These are phyloP conservation scores for Pythium sp. DNA, from an alignment of 352 stramenopile genomes.

Conservation along the genomic window DNA sequence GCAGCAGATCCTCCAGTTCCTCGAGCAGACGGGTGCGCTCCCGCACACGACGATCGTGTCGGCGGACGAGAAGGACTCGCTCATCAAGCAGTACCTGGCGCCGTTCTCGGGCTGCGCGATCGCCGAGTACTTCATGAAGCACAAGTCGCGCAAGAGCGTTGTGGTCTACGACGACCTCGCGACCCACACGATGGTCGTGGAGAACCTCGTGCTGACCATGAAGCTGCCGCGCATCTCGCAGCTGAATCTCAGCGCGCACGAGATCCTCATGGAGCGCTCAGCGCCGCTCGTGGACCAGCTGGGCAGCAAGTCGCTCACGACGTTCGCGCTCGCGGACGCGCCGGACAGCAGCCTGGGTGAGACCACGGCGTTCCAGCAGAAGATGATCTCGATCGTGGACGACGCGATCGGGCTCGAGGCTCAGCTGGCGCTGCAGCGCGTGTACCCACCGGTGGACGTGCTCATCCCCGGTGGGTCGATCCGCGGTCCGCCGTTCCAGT, in stretches of 20 bases:
- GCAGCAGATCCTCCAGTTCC: conserved; percentile 60
- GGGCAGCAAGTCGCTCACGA: conserved; percentile 51
- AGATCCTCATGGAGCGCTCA: conserved; percentile 77
- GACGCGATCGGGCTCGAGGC: conserved; percentile 58
- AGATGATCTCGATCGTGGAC: conserved; percentile 68
- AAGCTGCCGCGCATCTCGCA: conserved; percentile 55
- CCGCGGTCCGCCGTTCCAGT: conserved; percentile 74
- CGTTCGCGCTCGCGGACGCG: conserved; percentile 63
- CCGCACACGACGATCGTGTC: conserved; percentile 67
- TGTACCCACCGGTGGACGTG: conserved; percentile 76
- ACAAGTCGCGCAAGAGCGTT: conserved; percentile 48
- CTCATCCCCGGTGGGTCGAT: conserved; percentile 58
- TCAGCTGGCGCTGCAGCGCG: conserved; percentile 38
- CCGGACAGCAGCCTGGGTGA: conserved; percentile 46
- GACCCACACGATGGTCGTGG: conserved; percentile 67
- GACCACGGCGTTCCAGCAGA: conserved; percentile 59
- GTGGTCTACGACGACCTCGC: conserved; percentile 82
- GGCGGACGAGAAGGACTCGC: conserved; percentile 58
- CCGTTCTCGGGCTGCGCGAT: conserved; percentile 78
- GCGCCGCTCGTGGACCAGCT: conserved; percentile 51
- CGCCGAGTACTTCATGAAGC: conserved; percentile 65
- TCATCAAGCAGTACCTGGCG: conserved; percentile 76
- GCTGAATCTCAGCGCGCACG: conserved; percentile 63
- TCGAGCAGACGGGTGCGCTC: conserved; percentile 41
- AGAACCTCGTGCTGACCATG: conserved; percentile 71